phyloP scores from a whole-genome alignment of 73 alveolate species.

The Stentor coeruleus region DNA sequence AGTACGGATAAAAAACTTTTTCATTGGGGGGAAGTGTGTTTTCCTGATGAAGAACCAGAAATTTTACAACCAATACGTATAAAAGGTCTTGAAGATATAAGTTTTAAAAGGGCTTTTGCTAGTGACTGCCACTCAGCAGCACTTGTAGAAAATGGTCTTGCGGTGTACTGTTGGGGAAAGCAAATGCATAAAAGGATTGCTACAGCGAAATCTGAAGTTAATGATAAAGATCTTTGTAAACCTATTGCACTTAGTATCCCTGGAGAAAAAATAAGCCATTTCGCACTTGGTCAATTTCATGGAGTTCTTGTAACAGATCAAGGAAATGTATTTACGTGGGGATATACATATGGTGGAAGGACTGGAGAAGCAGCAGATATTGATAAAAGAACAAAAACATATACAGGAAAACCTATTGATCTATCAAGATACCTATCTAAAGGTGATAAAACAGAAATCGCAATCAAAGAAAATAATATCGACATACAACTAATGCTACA shows the following conservation, averaged over 20 bases:
- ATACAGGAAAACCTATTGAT: neutral
- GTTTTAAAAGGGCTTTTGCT: neutral
- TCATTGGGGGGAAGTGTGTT: constrained; percentile 36
- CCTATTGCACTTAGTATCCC: neutral
- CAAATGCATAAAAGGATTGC: neutral
- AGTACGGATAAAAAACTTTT: constrained; percentile 39
- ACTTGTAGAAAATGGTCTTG: neutral
- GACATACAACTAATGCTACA: constrained; percentile 25
- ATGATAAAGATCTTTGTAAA: neutral
- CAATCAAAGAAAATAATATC: neutral
- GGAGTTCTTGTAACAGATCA: constrained; percentile 36
- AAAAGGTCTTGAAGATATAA: constrained; percentile 9
- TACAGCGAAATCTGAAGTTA: neutral
- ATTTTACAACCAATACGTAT: neutral
- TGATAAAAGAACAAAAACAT: neutral
- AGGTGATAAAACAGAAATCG: neutral
- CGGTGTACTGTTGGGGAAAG: neutral
- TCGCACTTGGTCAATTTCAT: constrained; percentile 28
- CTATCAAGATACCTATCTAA: neutral
- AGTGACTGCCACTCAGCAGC: neutral
- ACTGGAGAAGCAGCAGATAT: constrained; percentile 37
- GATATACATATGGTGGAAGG: constrained; percentile 63
- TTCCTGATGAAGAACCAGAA: constrained; percentile 6
- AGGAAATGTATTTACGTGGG: constrained; percentile 62
- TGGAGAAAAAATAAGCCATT: neutral